Conservation (phyloP, 352 stramenopile species). For the Synura sp. region DNA sequence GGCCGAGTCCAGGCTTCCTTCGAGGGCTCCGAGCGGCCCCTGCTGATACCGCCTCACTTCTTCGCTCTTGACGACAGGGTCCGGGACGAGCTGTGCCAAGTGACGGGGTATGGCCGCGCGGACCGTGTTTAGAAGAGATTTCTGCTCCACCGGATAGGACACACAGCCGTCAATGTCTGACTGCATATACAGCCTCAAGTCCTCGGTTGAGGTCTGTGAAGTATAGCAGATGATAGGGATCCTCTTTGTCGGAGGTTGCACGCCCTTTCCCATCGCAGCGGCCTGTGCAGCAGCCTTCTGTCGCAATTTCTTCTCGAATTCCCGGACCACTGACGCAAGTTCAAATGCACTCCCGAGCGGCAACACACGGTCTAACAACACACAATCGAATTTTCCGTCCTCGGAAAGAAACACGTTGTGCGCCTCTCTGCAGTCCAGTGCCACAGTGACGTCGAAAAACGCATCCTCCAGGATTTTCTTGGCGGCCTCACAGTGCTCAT, state of each 20-base stretch:
- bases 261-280: background rate
- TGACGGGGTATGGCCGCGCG: constrained; percentile 64
- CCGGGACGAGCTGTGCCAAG: constrained; percentile 16
- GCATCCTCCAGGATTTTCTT: constrained; percentile 46
- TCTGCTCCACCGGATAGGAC: constrained; percentile 63
- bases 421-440: constrained; percentile 47
- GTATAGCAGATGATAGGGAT: constrained; percentile 70
- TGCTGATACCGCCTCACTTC: background rate
- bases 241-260: constrained; percentile 44
- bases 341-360: constrained; percentile 62
- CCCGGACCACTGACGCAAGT: constrained; percentile 66
- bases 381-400: constrained; percentile 64
- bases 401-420: constrained; percentile 54
- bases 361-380: constrained; percentile 72
- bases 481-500: constrained; percentile 42
- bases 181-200: constrained; percentile 76
- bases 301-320: constrained; percentile 64
- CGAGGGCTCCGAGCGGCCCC: constrained; percentile 40
- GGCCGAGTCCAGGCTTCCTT: constrained; percentile 48
- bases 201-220: constrained; percentile 56
- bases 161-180: constrained; percentile 83
- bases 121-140: constrained; percentile 66
- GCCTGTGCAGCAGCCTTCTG: constrained; percentile 40
- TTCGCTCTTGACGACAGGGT: background rate
- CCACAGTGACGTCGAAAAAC: background rate